Base-by-base conservation (phyloP, 2,329 filamentous ascomycete species). In the Aureobasidium sp. region DNA sequence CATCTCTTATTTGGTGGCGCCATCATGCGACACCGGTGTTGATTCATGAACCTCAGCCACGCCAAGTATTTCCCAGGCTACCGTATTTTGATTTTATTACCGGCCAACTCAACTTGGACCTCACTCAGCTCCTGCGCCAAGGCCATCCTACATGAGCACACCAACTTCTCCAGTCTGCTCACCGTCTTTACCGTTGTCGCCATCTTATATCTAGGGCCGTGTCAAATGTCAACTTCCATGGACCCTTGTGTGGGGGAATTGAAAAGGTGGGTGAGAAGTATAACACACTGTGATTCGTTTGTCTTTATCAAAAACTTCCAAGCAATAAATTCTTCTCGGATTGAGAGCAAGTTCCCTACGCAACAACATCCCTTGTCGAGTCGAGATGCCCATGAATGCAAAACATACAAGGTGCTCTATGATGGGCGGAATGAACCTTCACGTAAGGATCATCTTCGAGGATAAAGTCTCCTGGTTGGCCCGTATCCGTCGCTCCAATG, bases 201-300 rank as follows among this genome's bases (percentile, higher is more conserved):
- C n/a, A 53, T 53, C 21, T 21, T 15, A 11, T 23, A 19, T 25
- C 47, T 19, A 25, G 31, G 47, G 29, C 46, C 27, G 25, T 50
- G 49, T 15, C 33, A 40, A 9, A 11, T 53, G 50, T 27, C 25
- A 40, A 40, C 29, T 23, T 29, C 23, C 23, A 40, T 29, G 23
- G 25, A 53, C 50, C 50, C 50, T 53, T 15, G 35, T 42, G 50
- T 31, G 50, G 50, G 47, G 47, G n/a, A n/a, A n/a, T 25, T 46
- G 17, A 19, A 23, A 21, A 21, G 29, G 46, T 21, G 46, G n/a
- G 29, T 33, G 9, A 25, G 31, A 19, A n/a, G 27, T n/a, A n/a
- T n/a, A n/a, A 33, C 31, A 33, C 11, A 33, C 31, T 33, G 9
- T 11, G 31, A 33, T 33, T 33, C 6, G 8, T 33, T 9, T 8